Base-by-base conservation (phyloP, 2,329 filamentous ascomycete genomes). In the Pseudohalonectria lignicola region DNA sequence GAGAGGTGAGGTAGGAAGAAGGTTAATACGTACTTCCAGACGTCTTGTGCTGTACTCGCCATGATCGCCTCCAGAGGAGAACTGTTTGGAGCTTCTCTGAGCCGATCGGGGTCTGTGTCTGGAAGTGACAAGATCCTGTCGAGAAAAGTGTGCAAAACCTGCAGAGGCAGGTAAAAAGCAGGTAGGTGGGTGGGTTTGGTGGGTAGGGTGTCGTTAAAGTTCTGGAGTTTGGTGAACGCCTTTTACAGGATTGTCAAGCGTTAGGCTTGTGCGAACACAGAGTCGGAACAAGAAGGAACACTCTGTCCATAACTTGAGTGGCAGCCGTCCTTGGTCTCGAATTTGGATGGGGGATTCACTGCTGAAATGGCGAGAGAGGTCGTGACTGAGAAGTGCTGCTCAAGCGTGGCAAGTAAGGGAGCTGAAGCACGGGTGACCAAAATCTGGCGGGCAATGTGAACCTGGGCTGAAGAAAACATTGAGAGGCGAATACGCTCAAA, bases 241-340 rank as follows among this genome's bases (percentile, higher is more conserved):
- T 32, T 32, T 11, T 10, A 18, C 7, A 32, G 15, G 25, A 30
- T 25, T 37, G 16, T 35, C 35, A 37, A 37, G 35, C 35, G 23
- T 28, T 37, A 37, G 25, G 35, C 35, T 28, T 37, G 35, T 19
- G 28, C 19, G 31, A 37, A 17, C 20, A 25, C 35, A 37, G 31
- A 29, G 25, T 25, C 35, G 28, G 28, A 30, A 28, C 35, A 18
- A 37, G 35, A 29, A 18, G 26, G 25, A 19, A 28, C 35, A 37
- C 28, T 17, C 35, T 30, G 35, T 37, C 35, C 35, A 37, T 37
- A 37, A 37, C 35, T 37, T 29, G 35, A 37, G 28, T 19, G 11
- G 35, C 35, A 37, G 25, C 35, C 18, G 35, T 17, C 2, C 4
- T 34, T 19, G 31, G n/a, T n/a, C n/a, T n/a, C n/a, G n/a, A n/a